Evolutionary conservation across 2,329 filamentous ascomycete species (phyloP).

Genomic region (Elsinoe ampelina): DNA sequence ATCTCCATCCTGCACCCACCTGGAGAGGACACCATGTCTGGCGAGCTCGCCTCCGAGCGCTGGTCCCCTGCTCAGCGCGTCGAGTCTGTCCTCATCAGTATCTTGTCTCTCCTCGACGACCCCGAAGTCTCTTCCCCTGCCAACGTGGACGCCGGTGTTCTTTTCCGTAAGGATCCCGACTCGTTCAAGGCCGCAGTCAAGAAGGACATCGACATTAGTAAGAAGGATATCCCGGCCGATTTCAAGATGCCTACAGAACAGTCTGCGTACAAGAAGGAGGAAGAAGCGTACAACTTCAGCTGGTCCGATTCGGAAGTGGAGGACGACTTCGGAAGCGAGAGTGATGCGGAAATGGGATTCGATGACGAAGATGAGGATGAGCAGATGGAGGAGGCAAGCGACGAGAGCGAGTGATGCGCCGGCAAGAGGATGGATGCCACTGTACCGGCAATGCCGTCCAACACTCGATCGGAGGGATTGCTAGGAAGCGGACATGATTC

Average conservation of each 20-base stretch:
- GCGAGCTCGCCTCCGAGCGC: conserved; percentile 78
- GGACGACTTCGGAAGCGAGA: conserved; percentile 68
- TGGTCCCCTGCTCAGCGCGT: conserved; percentile 93
- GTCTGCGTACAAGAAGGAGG: conserved; percentile 50
- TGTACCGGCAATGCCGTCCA: too few relatives aligned
- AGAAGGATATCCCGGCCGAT: conserved; percentile 66
- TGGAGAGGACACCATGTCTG: conserved; percentile 86
- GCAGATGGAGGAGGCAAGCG: conserved; percentile 48
- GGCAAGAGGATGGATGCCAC: too few relatives aligned
- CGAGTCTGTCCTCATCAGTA: conserved; percentile 87
- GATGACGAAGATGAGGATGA: conserved; percentile 53
- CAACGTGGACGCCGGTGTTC: conserved; percentile 85
- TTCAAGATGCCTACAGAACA: conserved; percentile 73
- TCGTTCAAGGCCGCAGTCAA: conserved; percentile 62
- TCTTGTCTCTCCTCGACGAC: conserved; percentile 84
- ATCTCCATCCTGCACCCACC: conserved; percentile 93
- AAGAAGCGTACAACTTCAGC: conserved; percentile 58
- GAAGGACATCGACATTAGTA: conserved; percentile 62
- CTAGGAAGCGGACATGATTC: not conserved
- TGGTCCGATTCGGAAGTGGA: conserved; percentile 51
- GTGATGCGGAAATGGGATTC: conserved; percentile 39
- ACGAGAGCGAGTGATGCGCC: conserved; percentile 27
- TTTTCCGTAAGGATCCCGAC: conserved; percentile 64
- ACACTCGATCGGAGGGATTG: not conserved
- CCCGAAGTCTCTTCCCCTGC: conserved; percentile 89